Conservation (phyloP, 805 yeast species). For the Myxozyma monticola region DNA sequence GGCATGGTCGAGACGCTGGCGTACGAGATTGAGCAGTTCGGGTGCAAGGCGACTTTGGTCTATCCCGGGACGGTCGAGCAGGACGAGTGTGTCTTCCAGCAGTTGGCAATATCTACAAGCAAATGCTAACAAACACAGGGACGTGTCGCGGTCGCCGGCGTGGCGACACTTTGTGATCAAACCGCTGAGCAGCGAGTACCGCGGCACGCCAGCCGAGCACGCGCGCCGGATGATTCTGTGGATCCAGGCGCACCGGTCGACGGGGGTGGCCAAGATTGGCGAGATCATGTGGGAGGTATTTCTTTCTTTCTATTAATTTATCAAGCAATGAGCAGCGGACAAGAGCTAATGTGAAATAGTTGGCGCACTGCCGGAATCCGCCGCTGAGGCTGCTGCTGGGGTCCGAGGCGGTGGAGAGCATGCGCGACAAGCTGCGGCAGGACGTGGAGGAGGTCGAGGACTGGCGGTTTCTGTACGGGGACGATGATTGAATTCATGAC, state of each 20-base stretch:
- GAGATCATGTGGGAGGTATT: conserved; percentile 34
- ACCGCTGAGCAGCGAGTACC: conserved; percentile 26
- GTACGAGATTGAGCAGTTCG: conserved; percentile 33
- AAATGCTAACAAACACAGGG: background rate
- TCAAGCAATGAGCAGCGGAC: background rate
- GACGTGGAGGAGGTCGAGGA: conserved; percentile 41
- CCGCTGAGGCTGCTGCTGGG: conserved; percentile 37
- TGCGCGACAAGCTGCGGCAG: conserved; percentile 37
- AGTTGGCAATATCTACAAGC: background rate
- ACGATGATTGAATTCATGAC: conserved; percentile 15
- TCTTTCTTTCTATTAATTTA: background rate
- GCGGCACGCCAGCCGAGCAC: conserved; percentile 33
- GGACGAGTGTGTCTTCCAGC: conserved; percentile 7
- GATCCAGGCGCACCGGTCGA: conserved; percentile 23
- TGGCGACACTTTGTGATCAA: conserved; percentile 33
- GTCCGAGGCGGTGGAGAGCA: conserved; percentile 33
- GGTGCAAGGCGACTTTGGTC: conserved; percentile 23
- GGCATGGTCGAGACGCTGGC: conserved; percentile 38
- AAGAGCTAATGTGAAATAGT: background rate
- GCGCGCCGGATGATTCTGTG: conserved; percentile 31
- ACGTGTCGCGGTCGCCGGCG: conserved; percentile 27
- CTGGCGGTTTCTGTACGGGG: conserved; percentile 40
- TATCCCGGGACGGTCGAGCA: conserved; percentile 26
- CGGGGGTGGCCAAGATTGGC: conserved; percentile 32
- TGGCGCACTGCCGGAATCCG: conserved; percentile 32